Percentiles rank a stretch among this genome's conserved stretches.
Conservation (phyloP, 192 early-diverging fungal species). For the Mortierella hygrophila region DNA sequence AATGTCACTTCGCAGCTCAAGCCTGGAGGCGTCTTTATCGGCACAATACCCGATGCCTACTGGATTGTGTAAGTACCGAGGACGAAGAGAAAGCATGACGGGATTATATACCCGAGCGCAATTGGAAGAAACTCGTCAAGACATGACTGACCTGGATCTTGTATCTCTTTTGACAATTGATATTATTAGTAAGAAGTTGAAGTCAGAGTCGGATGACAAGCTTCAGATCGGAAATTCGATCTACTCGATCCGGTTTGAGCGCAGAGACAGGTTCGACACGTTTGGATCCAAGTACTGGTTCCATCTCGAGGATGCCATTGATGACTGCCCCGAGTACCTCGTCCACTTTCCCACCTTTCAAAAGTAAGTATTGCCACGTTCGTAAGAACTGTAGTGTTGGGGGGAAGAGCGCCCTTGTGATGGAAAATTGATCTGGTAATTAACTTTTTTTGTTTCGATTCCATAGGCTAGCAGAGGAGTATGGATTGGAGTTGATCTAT, state of each 20-base stretch:
- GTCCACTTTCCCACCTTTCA: slow-evolving; percentile 88
- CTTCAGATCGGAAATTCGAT: slow-evolving; percentile 88
- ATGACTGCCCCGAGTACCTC: slow-evolving; percentile 96
- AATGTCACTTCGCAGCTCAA: slow-evolving; percentile 81
- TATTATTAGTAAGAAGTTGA: slow-evolving; percentile 66
- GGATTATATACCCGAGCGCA: neutral
- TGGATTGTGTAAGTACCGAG: slow-evolving; percentile 80
- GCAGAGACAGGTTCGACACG: slow-evolving; percentile 66
- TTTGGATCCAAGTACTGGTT: slow-evolving; percentile 94
- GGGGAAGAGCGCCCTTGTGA: neutral
- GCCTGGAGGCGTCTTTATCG: slow-evolving; percentile 87
- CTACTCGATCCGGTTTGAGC: slow-evolving; percentile 90
- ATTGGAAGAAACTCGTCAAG: neutral
- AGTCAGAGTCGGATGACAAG: slow-evolving; percentile 50
- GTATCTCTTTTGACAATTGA: neutral
- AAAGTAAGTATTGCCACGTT: slow-evolving; percentile 53
- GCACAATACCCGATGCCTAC: slow-evolving; percentile 94
- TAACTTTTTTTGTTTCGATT: neutral
- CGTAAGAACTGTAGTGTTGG: neutral
- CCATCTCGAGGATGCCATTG: slow-evolving; percentile 93
- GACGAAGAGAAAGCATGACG: neutral
- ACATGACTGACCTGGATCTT: neutral
- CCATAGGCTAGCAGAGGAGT: slow-evolving; percentile 82
- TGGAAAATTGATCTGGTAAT: neutral
- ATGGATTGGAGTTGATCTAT: slow-evolving; percentile 83